phyloP scores from a whole-genome alignment of 2,329 filamentous ascomycete species.

The Fusarium brachygibbosum region DNA sequence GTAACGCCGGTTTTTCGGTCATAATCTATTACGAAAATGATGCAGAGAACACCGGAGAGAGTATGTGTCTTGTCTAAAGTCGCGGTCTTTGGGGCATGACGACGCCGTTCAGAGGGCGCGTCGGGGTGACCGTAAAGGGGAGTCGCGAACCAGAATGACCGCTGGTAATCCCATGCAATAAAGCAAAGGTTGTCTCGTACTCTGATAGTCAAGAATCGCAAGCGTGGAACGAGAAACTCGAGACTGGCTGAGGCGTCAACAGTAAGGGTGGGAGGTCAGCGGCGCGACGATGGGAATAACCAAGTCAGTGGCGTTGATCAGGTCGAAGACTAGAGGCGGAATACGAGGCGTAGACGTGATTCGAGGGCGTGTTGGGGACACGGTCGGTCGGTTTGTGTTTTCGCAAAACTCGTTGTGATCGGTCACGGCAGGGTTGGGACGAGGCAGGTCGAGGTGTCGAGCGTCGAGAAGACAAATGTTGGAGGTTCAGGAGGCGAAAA shows the following conservation, averaged over 20 bases:
- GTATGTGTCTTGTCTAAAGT: constrained; percentile 63
- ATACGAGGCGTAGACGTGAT: constrained; percentile 37
- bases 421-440: constrained; percentile 48
- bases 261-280: constrained; percentile 42
- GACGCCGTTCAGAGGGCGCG: constrained; percentile 64
- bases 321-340: constrained; percentile 24
- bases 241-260: constrained; percentile 28
- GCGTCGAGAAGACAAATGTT: constrained; percentile 43
- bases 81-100: constrained; percentile 70
- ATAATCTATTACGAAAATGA: constrained; percentile 67
- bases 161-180: constrained; percentile 46
- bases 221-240: constrained; percentile 34
- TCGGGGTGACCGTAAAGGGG: constrained; percentile 43
- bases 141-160: constrained; percentile 41
- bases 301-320: constrained; percentile 20
- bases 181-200: constrained; percentile 1
- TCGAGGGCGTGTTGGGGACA: constrained; percentile 43
- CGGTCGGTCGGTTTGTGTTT: constrained; percentile 48
- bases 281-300: constrained; percentile 31
- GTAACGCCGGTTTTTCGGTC: constrained; percentile 69
- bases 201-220: constrained; percentile 34
- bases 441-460: constrained; percentile 46
- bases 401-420: constrained; percentile 52
- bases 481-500: constrained; percentile 26
- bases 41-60: constrained; percentile 53